phyloP scores from a whole-genome alignment of 2,329 filamentous ascomycete genomes.

The Cryphonectria japonica region DNA sequence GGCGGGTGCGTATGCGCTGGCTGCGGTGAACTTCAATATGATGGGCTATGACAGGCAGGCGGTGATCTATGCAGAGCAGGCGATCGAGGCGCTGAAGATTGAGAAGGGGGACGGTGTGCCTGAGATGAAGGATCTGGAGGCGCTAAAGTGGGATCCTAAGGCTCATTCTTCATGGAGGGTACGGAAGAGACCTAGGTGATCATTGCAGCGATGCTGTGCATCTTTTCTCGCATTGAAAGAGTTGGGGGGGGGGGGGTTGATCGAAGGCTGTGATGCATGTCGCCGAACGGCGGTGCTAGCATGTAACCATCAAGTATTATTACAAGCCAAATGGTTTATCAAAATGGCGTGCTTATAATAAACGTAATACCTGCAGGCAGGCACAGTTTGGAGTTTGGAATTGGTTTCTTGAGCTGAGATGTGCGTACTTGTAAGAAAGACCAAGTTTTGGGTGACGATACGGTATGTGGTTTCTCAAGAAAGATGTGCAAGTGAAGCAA shows the following conservation, averaged over 20 bases:
- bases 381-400: too few relatives aligned
- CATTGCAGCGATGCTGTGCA: neutral
- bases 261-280: neutral
- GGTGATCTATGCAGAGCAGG: slow-evolving; percentile 38
- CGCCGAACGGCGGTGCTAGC: too few relatives aligned
- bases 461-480: too few relatives aligned
- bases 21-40: slow-evolving; percentile 45
- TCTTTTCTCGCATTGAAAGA: neutral
- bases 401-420: too few relatives aligned
- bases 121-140: slow-evolving; percentile 39
- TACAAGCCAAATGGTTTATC: too few relatives aligned
- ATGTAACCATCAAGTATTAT: too few relatives aligned
- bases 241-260: neutral
- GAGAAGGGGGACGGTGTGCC: slow-evolving; percentile 38
- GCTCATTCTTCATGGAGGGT: slow-evolving; percentile 34
- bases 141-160: slow-evolving; percentile 38
- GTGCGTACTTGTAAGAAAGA: too few relatives aligned
- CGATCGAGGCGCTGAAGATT: slow-evolving; percentile 38
- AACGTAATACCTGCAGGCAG: too few relatives aligned
- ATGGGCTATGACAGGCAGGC: slow-evolving; percentile 41
- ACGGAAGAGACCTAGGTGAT: slow-evolving; percentile 1
- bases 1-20: slow-evolving; percentile 41
- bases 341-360: too few relatives aligned
- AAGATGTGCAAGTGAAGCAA: too few relatives aligned
- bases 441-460: too few relatives aligned